A percentile compares a stretch with the other conserved stretches of the same genome.
These are phyloP conservation scores for Hypoxylon sp. DNA, from an alignment of 2,329 filamentous ascomycete species.

Conservation along the genomic window DNA sequence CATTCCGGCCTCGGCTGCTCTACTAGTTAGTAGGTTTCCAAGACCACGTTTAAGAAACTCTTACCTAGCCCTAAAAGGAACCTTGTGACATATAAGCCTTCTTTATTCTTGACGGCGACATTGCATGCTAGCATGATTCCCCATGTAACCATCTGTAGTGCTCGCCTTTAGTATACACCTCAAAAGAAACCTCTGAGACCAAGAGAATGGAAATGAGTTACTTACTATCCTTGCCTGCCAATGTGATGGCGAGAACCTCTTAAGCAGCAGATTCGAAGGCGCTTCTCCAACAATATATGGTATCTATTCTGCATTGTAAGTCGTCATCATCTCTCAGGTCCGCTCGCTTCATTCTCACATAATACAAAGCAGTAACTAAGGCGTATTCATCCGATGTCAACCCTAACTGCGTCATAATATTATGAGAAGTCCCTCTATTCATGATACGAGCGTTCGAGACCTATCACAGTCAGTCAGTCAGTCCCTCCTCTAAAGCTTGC, in stretches of 20 bases:
- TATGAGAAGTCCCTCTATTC: conserved; percentile 57
- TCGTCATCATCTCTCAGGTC: neutral
- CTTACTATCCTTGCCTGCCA: conserved; percentile 57
- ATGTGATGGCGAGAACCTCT: conserved; percentile 55
- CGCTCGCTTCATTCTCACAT: conserved; percentile 49
- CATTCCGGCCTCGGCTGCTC: conserved; percentile 56
- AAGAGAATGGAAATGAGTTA: neutral
- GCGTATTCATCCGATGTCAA: conserved; percentile 59
- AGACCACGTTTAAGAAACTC: neutral
- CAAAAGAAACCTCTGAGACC: neutral
- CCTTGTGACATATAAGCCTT: conserved; percentile 55
- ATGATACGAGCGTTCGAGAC: conserved; percentile 60
- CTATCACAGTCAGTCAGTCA: conserved; percentile 30
- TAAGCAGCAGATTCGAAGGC: conserved; percentile 58
- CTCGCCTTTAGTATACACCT: conserved; percentile 2
- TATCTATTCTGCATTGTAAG: conserved; percentile 47
- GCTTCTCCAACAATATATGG: conserved; percentile 57
- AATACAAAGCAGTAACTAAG: conserved; percentile 57
- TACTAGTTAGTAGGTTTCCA: neutral
- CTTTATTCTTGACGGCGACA: conserved; percentile 55
- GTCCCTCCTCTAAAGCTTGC: neutral
- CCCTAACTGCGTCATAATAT: conserved; percentile 58
- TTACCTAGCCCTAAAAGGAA: conserved; percentile 56
- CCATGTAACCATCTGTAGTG: conserved; percentile 55
- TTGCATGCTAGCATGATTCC: conserved; percentile 54